Base-by-base conservation (phyloP, 768 basidiomycete species). In the Lactarius pseudohatsudake region DNA sequence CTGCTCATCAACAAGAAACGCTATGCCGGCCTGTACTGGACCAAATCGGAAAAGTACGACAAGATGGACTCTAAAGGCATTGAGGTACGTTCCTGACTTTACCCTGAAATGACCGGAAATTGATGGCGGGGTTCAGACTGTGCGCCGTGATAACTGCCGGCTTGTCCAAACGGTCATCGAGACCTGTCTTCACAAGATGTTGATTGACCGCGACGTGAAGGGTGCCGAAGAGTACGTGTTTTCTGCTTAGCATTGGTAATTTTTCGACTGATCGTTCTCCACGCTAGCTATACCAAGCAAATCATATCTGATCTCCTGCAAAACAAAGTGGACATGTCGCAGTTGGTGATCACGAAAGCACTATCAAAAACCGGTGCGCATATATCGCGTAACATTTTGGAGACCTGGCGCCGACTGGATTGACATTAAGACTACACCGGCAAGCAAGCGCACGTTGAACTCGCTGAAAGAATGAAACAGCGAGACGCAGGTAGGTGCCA, bases 51-150 rank as follows among this genome's bases (percentile, higher is more conserved):
- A 50, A 97, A 94, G 74, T 96, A 92, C 72, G 97, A 99, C 77
- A 98, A 98, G 79, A 98, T 98, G 97, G 97, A 99, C 72, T 91
- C 96, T 2, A 99, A 99, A 79, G 97, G 97, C 74, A 98, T 99
- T 65, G 97, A 99, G 85, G 96, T 94, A 62, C 3, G 85, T 40
- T 43, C 61, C 34, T 8, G 40, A 2, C 18, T 34, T 18, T 16
- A 11, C 36, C 18, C 72, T 38, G 41, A 11, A 13, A 34, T 34
- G 58, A 54, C 45, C 30, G 26, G 4, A 45, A 26, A 26, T 34
- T 41, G 47, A 54, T 38, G 50, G 32, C 66, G 9, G 16, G n/a
- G 10, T 54, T 10, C 68, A 98, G 96, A 98, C 97, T 53, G 97
- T 99, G 57, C 89, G 97, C 71, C 85, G 97, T 76, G 97, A 99